Evolutionary conservation across 1,284 basidiomycete genomes (phyloP).

Genomic region (Chondrostereum purpureum): DNA sequence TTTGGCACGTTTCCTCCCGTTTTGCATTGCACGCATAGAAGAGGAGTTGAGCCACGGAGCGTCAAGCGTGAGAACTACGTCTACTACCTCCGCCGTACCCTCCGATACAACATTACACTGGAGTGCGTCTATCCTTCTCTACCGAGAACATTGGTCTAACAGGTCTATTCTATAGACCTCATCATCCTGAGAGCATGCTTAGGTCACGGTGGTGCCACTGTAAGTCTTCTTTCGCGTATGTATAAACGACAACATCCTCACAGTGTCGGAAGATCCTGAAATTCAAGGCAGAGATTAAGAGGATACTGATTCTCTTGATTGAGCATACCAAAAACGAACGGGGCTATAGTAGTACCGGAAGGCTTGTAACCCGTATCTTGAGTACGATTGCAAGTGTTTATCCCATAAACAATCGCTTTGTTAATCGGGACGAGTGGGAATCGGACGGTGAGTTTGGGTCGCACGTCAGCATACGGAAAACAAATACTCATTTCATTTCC

Average conservation of each 20-base stretch:
- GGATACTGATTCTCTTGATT: constrained; percentile 64
- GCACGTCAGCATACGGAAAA: not conserved
- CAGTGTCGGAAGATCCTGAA: constrained; percentile 50
- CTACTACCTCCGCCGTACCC: constrained; percentile 67
- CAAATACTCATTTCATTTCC: too few relatives aligned
- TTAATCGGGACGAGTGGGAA: constrained; percentile 82
- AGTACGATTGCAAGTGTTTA: constrained; percentile 77
- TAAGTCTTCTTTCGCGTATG: constrained; percentile 26
- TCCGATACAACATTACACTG: constrained; percentile 93
- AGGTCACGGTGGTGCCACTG: constrained; percentile 61
- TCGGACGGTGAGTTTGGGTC: constrained; percentile 48
- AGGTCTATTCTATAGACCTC: constrained; percentile 44
- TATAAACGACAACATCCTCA: constrained; percentile 3
- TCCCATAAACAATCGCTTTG: constrained; percentile 75
- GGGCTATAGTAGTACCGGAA: constrained; percentile 80
- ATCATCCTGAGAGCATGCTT: constrained; percentile 74
- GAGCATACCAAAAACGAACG: constrained; percentile 86
- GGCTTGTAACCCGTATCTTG: constrained; percentile 75
- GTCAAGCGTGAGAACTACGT: constrained; percentile 83
- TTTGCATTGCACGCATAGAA: constrained; percentile 76
- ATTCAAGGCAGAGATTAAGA: constrained; percentile 65
- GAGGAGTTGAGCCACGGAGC: constrained; percentile 89
- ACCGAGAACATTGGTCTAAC: constrained; percentile 8
- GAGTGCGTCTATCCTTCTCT: constrained; percentile 48
- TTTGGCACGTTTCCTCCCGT: constrained; percentile 75